Percentiles rank a stretch among this genome's conserved stretches.
These are phyloP conservation scores for Dothidotthia symphoricarpi DNA, from an alignment of 2,329 filamentous ascomycete genomes.

Conservation along the genomic window DNA sequence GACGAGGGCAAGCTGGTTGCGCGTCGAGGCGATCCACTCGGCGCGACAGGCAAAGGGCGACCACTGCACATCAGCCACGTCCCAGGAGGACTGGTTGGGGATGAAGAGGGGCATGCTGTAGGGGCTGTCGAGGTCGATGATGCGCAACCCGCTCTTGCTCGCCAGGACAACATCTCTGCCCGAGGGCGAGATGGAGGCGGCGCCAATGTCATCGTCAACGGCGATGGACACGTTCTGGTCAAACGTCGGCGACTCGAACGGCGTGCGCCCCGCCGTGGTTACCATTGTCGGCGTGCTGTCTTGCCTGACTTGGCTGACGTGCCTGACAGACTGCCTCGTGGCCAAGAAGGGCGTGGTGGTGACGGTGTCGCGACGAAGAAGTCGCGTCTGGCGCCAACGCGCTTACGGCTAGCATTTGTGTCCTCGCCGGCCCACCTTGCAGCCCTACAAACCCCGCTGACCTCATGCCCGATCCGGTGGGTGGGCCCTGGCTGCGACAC, in stretches of 20 bases:
- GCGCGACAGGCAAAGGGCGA: conserved; percentile 86
- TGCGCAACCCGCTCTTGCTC: conserved; percentile 79
- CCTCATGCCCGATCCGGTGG: conserved; percentile 5
- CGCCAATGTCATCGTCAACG: conserved; percentile 75
- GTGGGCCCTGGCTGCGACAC: not conserved
- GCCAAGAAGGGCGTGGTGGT: too few species aligned
- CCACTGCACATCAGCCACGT: conserved; percentile 95
- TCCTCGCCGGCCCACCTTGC: too few species aligned
- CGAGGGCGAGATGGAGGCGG: conserved; percentile 88
- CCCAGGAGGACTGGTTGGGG: conserved; percentile 85
- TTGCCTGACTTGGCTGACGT: too few species aligned
- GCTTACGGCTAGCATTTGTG: not conserved
- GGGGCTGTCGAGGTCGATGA: conserved; percentile 87
- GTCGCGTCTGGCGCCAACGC: not conserved
- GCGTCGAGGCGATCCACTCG: conserved; percentile 91
- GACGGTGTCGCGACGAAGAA: not conserved
- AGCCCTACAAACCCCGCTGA: conserved; percentile 10
- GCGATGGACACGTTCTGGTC: conserved; percentile 80
- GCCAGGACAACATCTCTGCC: conserved; percentile 88
- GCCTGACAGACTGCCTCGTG: too few species aligned
- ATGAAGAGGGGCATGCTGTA: conserved; percentile 83
- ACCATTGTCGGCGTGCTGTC: conserved; percentile 20
- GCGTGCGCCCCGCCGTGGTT: conserved; percentile 18
- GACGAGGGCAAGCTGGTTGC: conserved; percentile 89
- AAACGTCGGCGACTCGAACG: conserved; percentile 84